Conservation (phyloP, 2,329 filamentous ascomycete genomes). For the Colletotrichum sp. region DNA sequence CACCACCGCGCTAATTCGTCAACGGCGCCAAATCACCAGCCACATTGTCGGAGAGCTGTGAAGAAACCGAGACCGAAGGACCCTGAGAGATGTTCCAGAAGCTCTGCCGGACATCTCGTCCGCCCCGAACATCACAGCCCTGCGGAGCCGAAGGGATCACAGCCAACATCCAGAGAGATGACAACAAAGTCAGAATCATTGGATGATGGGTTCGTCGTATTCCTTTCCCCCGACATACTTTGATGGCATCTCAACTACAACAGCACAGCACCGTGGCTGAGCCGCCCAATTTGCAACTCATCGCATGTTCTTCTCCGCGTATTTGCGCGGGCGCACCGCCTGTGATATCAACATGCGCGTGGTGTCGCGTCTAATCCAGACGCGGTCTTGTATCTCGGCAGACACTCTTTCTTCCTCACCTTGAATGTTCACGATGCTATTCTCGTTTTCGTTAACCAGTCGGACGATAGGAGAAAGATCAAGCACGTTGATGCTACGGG, state of each 20-base stretch:
- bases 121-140: background rate
- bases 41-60: background rate
- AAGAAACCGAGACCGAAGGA: constrained; percentile 6
- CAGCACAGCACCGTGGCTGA: background rate
- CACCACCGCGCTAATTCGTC: background rate
- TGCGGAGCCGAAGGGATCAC: background rate
- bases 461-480: background rate
- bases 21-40: background rate
- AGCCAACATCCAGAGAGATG: background rate
- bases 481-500: background rate
- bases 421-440: background rate
- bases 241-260: background rate
- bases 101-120: background rate
- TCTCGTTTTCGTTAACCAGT: background rate
- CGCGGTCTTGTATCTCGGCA: background rate
- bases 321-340: background rate
- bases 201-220: background rate
- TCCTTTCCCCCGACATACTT: background rate
- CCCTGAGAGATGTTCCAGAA: background rate
- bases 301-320: background rate
- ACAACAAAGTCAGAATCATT: background rate
- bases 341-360: background rate
- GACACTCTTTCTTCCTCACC: background rate
- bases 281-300: background rate
- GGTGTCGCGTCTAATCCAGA: background rate